Evolutionary conservation across 2,329 filamentous ascomycete genomes (phyloP).

Genomic region (Pseudocercospora eumusae): DNA sequence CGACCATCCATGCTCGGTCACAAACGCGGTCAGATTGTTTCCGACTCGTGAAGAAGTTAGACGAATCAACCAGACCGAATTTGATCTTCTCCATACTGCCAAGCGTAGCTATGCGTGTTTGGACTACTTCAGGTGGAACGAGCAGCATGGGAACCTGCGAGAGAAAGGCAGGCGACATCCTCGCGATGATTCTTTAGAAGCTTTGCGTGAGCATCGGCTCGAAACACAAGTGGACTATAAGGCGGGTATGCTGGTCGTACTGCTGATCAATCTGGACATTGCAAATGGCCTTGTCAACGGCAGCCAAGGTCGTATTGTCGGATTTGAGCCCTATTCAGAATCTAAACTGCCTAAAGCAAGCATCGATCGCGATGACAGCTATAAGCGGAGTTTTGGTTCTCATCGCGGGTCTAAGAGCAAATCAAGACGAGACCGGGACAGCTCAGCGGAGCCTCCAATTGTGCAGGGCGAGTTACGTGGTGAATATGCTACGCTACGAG

Average conservation of each 20-base stretch:
- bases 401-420: slow-evolving; percentile 9
- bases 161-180: slow-evolving; percentile 21
- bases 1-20: slow-evolving; percentile 41
- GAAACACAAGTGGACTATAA: slow-evolving; percentile 51
- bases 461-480: slow-evolving; percentile 23
- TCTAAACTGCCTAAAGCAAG: slow-evolving; percentile 26
- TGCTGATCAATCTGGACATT: slow-evolving; percentile 55
- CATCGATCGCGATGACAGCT: slow-evolving; percentile 3
- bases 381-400: slow-evolving; percentile 9
- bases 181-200: slow-evolving; percentile 35
- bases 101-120: slow-evolving; percentile 37
- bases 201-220: slow-evolving; percentile 46
- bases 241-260: slow-evolving; percentile 54
- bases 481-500: slow-evolving; percentile 21
- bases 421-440: slow-evolving; percentile 13
- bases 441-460: slow-evolving; percentile 17
- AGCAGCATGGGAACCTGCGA: slow-evolving; percentile 22
- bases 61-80: slow-evolving; percentile 24
- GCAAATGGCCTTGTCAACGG: slow-evolving; percentile 50
- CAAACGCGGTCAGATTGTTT: slow-evolving; percentile 40
- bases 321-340: slow-evolving; percentile 34
- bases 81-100: slow-evolving; percentile 14
- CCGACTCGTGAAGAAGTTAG: slow-evolving; percentile 27
- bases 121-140: slow-evolving; percentile 45
- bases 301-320: slow-evolving; percentile 50